Conservation (phyloP, 257 asterid species). For the Nicotiana knightiana region DNA sequence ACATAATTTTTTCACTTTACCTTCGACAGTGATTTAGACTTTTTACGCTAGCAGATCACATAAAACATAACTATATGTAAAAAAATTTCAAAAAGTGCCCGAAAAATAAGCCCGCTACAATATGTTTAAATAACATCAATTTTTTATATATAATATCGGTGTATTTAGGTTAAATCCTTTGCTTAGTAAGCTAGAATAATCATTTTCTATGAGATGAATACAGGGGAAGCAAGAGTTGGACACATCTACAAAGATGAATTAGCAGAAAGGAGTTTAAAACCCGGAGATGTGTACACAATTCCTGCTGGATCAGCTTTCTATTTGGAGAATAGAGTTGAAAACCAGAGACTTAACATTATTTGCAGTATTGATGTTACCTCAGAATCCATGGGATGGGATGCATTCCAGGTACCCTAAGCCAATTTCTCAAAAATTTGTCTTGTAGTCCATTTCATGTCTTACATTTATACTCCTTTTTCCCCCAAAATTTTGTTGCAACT, state of each 20-base stretch:
- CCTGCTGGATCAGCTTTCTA: conserved; percentile 78
- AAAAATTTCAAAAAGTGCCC: no score
- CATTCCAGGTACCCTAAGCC: conserved; percentile 46
- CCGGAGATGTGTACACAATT: conserved; percentile 73
- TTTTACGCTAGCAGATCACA: no score
- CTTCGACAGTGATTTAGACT: no score
- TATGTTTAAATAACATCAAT: no score
- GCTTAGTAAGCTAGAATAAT: neutral
- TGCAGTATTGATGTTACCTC: conserved; percentile 60
- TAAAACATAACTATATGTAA: no score
- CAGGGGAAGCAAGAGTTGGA: conserved; percentile 87
- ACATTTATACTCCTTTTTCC: neutral
- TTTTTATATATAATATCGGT: no score
- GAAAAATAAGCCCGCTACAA: no score
- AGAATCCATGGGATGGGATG: conserved; percentile 37
- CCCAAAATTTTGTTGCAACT: neutral
- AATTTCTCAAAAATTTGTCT: neutral
- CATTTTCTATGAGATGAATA: neutral
- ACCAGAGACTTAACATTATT: conserved; percentile 57
- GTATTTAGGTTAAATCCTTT: no score
- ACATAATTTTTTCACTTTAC: neutral
- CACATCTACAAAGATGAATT: conserved; percentile 60
- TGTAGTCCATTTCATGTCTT: neutral
- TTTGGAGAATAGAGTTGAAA: conserved; percentile 46
- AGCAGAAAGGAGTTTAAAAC: conserved; percentile 45